These are phyloP conservation scores for Wickerhamomyces rabaulensis DNA, from an alignment of 805 yeast species.

Conservation along the genomic window DNA sequence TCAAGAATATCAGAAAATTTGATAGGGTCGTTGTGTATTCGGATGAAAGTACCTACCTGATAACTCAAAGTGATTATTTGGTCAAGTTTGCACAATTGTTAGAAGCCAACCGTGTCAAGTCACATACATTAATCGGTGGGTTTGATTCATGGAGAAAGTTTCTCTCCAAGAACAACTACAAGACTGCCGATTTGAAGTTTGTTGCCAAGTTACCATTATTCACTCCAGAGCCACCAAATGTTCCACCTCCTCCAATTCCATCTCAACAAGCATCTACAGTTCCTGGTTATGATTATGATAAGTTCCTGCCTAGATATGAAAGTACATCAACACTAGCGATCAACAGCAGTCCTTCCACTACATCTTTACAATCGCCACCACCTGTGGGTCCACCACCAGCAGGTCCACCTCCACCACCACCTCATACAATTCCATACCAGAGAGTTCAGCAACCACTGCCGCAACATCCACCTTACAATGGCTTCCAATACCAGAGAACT, in stretches of 20 bases:
- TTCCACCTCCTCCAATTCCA: constrained; percentile 21
- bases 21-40: constrained; percentile 35
- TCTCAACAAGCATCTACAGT: constrained; percentile 6
- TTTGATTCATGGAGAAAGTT: constrained; percentile 37
- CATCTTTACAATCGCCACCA: neutral
- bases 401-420: constrained; percentile 5
- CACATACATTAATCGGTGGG: constrained; percentile 37
- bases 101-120: constrained; percentile 6
- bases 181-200: constrained; percentile 16
- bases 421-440: constrained; percentile 1
- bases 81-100: constrained; percentile 24
- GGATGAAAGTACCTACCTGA: constrained; percentile 30
- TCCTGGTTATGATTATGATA: constrained; percentile 1
- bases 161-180: constrained; percentile 25
- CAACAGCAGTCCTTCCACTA: constrained; percentile 1
- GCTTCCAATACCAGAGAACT: neutral
- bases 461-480: neutral
- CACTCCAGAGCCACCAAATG: constrained; percentile 26
- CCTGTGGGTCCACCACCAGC: neutral
- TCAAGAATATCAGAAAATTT: constrained; percentile 27
- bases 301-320: constrained; percentile 15
- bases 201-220: constrained; percentile 22
- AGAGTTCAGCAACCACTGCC: neutral
- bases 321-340: neutral
- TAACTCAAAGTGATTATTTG: constrained; percentile 27